These are phyloP conservation scores for Didymella glomerata DNA, from an alignment of 2,329 filamentous ascomycete genomes.

Conservation along the genomic window DNA sequence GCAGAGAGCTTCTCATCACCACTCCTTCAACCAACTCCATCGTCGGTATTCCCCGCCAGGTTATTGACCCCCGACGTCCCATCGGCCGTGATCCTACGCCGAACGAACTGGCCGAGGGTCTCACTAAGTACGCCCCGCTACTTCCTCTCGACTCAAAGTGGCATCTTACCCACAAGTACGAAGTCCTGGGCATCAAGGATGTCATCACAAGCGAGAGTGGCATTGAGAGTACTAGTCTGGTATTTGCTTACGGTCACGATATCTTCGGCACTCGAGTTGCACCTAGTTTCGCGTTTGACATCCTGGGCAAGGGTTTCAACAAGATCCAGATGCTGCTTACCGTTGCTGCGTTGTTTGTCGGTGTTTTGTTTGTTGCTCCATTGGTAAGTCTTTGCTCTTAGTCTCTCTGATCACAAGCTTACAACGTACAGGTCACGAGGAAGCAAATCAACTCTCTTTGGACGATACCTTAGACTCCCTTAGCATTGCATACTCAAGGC, in stretches of 20 bases:
- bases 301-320: conserved; percentile 92
- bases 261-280: conserved; percentile 85
- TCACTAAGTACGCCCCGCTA: conserved; percentile 76
- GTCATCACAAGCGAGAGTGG: conserved; percentile 80
- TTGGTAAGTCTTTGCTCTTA: conserved; percentile 67
- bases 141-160: conserved; percentile 86
- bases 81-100: conserved; percentile 83
- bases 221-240: conserved; percentile 89
- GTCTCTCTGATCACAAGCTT: conserved; percentile 13
- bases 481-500: not conserved
- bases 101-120: conserved; percentile 82
- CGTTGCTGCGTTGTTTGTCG: conserved; percentile 78
- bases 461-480: conserved; percentile 53
- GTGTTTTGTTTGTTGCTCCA: conserved; percentile 80
- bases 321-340: conserved; percentile 86
- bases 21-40: conserved; percentile 77
- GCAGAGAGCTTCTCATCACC: conserved; percentile 80
- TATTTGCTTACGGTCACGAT: conserved; percentile 89
- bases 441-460: conserved; percentile 75
- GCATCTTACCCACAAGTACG: conserved; percentile 81
- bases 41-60: conserved; percentile 77
- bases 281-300: conserved; percentile 91
- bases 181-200: conserved; percentile 76
- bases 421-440: conserved; percentile 56
- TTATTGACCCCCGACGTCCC: conserved; percentile 87